Evolutionary conservation across 2,329 filamentous ascomycete genomes (phyloP), one percentile per base, ranked within the genome.

Genomic region (Colletotrichum spaethianum): DNA sequence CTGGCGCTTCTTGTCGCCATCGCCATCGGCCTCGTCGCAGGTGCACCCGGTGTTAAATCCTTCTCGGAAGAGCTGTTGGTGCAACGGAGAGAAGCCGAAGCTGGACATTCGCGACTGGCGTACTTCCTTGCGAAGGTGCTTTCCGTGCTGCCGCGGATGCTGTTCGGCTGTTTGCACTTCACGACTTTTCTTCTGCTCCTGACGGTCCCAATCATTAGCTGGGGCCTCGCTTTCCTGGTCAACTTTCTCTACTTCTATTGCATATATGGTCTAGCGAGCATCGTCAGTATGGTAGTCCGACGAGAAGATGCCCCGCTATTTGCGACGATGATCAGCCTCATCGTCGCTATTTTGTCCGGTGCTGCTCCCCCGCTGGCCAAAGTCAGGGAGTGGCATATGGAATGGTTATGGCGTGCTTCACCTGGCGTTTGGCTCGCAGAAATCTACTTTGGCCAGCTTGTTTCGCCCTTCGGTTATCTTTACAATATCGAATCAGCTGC

Each of bases 171-270:
- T 67, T 76, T 90, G 60, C 89, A 91, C 77, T 90, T 90, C 78
- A 85, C 87, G 1, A 84, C 86, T 4, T 80, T 87, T 23, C 79
- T 89, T 18, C 81, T 86, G 46, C 74, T 89, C 1, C 82, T 90
- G 9, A 81, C 84, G 1, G 84, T 83, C 4, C 87, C 88, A 1
- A 79, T 86, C 28, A 88, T 90, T 23, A 76, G 77, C n/a, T 91
- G 85, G 80, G 77, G 78, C 28, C 77, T 82, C 12, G 86, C 86
- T 33, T 90, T 87, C 76, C 64, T 82, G 18, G 83, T 83, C 8
- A 90, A 90, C 67, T 75, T 90, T 56, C 72, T 86, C 12, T 90
- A 90, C 78, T 90, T 89, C 75, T 91, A 86, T 79, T 86, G 86
- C 75, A 87, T 90, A 62, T 90, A 90, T 76, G 88, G 89, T 0